Percentiles rank a stretch among this genome's conserved stretches.
Conservation (phyloP, 306 rosid species). For the Hylodesmum podocarpum region DNA sequence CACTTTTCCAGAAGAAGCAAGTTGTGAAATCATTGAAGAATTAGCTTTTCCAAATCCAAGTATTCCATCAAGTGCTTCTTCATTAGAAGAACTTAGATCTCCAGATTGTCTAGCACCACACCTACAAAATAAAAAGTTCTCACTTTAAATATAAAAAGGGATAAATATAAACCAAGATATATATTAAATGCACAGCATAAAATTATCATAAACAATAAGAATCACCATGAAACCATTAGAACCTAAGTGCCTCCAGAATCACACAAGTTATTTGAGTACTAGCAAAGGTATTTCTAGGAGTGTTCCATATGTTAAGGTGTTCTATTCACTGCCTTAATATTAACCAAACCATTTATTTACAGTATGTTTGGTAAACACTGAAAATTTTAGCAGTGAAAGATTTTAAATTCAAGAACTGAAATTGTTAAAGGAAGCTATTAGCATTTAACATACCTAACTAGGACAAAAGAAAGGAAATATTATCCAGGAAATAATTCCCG, state of each 20-base stretch:
- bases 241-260: conserved; percentile 16
- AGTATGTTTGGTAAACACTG: conserved; percentile 14
- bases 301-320: neutral
- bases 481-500: neutral
- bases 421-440: neutral
- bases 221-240: conserved; percentile 3
- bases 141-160: conserved; percentile 12
- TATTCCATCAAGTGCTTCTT: conserved; percentile 96
- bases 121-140: conserved; percentile 46
- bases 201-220: conserved; percentile 13
- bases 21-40: conserved; percentile 91
- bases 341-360: neutral
- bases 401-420: neutral
- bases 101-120: conserved; percentile 98
- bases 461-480: conserved; percentile 8
- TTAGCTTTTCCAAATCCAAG: conserved; percentile 98
- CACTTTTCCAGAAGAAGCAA: conserved; percentile 85
- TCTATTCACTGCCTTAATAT: neutral
- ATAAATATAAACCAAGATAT: conserved; percentile 13
- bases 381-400: neutral
- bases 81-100: conserved; percentile 62
- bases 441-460: neutral
- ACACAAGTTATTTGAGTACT: neutral
- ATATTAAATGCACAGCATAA: neutral
- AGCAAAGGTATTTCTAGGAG: conserved; percentile 5